Evolutionary conservation across 2,329 filamentous ascomycete genomes (phyloP).

Genomic region (Colletotrichum siamense): DNA sequence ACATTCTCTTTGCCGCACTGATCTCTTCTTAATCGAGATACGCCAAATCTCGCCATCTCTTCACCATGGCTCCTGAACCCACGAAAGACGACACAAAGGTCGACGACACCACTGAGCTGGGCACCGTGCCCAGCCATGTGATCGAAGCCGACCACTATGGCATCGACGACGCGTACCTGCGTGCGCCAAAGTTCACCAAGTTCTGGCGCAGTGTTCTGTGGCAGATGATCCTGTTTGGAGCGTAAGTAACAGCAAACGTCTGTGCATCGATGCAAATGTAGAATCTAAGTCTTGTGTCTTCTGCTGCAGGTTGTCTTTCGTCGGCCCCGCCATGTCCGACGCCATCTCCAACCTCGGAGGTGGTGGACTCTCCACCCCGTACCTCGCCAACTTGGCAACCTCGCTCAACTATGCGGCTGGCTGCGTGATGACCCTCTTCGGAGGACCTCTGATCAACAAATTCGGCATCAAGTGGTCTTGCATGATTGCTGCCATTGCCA

Average conservation of each 20-base stretch:
- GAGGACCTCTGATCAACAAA: conserved; percentile 43
- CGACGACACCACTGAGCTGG: not conserved
- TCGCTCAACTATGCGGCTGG: conserved; percentile 2
- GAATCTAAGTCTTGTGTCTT: rapidly evolving
- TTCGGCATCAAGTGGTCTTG: conserved; percentile 41
- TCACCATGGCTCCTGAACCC: not conserved
- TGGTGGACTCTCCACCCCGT: conserved; percentile 10
- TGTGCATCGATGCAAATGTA: not conserved
- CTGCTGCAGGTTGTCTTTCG: not conserved
- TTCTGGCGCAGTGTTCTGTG: conserved; percentile 5
- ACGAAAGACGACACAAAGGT: not conserved
- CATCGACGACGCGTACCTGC: not conserved
- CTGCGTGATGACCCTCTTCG: conserved; percentile 24
- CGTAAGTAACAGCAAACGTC: not conserved
- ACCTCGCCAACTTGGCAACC: conserved; percentile 11
- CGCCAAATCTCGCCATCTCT: not conserved
- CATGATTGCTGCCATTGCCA: conserved; percentile 36
- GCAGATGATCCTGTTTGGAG: conserved; percentile 14
- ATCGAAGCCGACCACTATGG: not conserved
- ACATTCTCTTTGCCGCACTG: not conserved
- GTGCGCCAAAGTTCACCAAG: not conserved
- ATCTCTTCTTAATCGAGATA: not conserved
- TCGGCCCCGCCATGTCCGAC: conserved; percentile 13
- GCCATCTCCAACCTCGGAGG: conserved; percentile 16
- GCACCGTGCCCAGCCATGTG: not conserved